Percentiles rank a stretch among this genome's conserved stretches.
phyloP scores from a whole-genome alignment of 202 grass and related monocot genomes.

The Elaeis oleifera region DNA sequence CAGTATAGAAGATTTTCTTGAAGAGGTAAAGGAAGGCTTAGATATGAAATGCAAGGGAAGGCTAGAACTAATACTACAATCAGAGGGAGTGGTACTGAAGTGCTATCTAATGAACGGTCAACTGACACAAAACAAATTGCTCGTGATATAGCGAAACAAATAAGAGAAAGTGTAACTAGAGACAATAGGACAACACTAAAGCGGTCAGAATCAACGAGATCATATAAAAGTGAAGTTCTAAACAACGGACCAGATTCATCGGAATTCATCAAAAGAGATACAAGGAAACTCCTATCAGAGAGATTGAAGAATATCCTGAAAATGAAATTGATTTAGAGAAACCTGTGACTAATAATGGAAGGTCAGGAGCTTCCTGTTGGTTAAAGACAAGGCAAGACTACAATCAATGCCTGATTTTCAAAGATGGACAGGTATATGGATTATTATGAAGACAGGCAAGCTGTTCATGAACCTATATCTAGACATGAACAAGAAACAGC shows the following conservation, averaged over 20 bases:
- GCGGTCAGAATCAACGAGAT: constrained; percentile 47
- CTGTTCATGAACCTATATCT: constrained; percentile 16
- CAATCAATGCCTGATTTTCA: constrained; percentile 34
- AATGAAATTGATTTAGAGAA: constrained; percentile 18
- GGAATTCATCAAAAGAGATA: constrained; percentile 34
- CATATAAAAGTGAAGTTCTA: constrained; percentile 26
- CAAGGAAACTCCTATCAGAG: constrained; percentile 19
- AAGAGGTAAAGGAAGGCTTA: constrained; percentile 60
- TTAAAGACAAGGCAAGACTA: constrained; percentile 21
- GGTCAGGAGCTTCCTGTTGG: constrained; percentile 12
- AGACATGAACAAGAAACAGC: constrained; percentile 11
- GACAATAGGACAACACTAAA: constrained; percentile 33
- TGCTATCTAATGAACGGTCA: constrained; percentile 1
- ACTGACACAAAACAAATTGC: constrained; percentile 34
- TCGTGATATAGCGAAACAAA: constrained; percentile 37
- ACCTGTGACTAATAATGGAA: constrained; percentile 14
- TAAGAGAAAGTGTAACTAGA: constrained; percentile 39
- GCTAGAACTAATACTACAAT: background rate
- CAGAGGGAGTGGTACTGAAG: constrained; percentile 8
- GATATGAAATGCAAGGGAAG: constrained; percentile 30
- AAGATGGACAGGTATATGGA: constrained; percentile 18
- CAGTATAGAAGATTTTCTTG: constrained; percentile 44
- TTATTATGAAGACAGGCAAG: constrained; percentile 3
- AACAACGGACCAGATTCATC: constrained; percentile 25
- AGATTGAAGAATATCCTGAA: constrained; percentile 33